These are phyloP conservation scores for Shiraia sp. DNA, from an alignment of 2,329 filamentous ascomycete species.

Conservation along the genomic window DNA sequence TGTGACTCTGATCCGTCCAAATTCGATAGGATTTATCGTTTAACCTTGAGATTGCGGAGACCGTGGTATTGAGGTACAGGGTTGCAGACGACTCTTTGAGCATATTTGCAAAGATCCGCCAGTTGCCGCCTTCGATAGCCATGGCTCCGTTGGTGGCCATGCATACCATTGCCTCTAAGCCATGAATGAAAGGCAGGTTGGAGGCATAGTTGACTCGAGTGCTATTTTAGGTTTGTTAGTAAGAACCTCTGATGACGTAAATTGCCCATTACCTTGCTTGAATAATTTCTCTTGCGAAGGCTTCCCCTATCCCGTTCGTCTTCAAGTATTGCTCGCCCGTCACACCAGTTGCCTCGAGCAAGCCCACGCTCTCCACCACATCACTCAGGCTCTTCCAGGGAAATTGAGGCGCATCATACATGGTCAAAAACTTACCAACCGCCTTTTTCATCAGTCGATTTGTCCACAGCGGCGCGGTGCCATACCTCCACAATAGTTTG, in stretches of 20 bases:
- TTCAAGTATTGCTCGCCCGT: constrained; percentile 76
- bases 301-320: constrained; percentile 66
- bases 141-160: constrained; percentile 87
- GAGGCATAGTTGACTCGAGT: constrained; percentile 95
- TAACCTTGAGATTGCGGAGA: constrained; percentile 60
- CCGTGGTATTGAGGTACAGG: constrained; percentile 68
- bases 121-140: constrained; percentile 82
- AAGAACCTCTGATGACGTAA: no score
- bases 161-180: constrained; percentile 86
- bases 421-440: constrained; percentile 72
- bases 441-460: constrained; percentile 72
- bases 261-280: constrained; percentile 61
- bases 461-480: constrained; percentile 73
- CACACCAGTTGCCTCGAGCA: constrained; percentile 67
- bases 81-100: constrained; percentile 64
- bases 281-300: constrained; percentile 79
- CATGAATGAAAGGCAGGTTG: constrained; percentile 84
- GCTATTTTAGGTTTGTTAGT: constrained; percentile 44
- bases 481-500: constrained; percentile 85
- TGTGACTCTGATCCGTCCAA: constrained; percentile 22
- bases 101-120: constrained; percentile 90
- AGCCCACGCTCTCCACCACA: constrained; percentile 67
- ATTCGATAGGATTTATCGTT: constrained; percentile 50
- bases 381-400: constrained; percentile 79
- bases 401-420: constrained; percentile 83